A percentile compares a stretch with the other conserved stretches of the same genome.
Evolutionary conservation across 2,329 filamentous ascomycete genomes (phyloP).

Genomic region (Pseudogymnoascus sp.): DNA sequence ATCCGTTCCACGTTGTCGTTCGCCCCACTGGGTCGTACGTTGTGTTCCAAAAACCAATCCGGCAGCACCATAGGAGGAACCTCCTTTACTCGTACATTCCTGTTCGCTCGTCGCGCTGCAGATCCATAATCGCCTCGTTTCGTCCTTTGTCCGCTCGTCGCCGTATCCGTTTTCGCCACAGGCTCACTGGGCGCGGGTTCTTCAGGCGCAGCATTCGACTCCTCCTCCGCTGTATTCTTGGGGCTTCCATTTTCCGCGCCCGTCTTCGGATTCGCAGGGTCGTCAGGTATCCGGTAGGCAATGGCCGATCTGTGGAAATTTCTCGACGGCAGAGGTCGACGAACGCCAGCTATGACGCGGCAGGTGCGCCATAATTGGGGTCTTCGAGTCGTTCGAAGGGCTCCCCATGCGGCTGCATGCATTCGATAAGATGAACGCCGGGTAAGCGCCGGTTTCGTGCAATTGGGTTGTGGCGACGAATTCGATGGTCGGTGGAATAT

Average conservation of each 20-base stretch:
- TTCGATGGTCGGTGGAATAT: background rate
- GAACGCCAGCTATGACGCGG: constrained; percentile 24
- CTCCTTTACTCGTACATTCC: constrained; percentile 21
- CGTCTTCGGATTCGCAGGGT: constrained; percentile 10
- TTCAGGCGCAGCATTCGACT: constrained; percentile 13
- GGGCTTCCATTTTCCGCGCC: constrained; percentile 13
- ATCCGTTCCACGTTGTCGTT: constrained; percentile 3
- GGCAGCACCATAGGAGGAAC: constrained; percentile 48
- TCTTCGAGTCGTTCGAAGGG: constrained; percentile 22
- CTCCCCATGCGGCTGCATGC: constrained; percentile 25
- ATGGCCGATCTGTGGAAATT: constrained; percentile 24
- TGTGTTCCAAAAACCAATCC: constrained; percentile 44
- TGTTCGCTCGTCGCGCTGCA: constrained; percentile 17
- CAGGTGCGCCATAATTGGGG: constrained; percentile 22
- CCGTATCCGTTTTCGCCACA: constrained; percentile 11
- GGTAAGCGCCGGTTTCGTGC: constrained; percentile 18
- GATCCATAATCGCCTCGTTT: constrained; percentile 14
- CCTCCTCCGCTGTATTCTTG: constrained; percentile 18
- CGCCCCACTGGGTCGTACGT: constrained; percentile 30
- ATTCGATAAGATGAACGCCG: constrained; percentile 24
- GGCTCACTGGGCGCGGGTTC: constrained; percentile 11
- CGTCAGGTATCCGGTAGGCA: constrained; percentile 19
- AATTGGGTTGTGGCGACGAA: background rate
- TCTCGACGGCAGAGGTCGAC: constrained; percentile 21
- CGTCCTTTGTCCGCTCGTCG: constrained; percentile 12